Evolutionary conservation across 2,329 filamentous ascomycete genomes (phyloP), one percentile per base, ranked within the genome.

Genomic region (Sclerotinia sclerotiorum): DNA sequence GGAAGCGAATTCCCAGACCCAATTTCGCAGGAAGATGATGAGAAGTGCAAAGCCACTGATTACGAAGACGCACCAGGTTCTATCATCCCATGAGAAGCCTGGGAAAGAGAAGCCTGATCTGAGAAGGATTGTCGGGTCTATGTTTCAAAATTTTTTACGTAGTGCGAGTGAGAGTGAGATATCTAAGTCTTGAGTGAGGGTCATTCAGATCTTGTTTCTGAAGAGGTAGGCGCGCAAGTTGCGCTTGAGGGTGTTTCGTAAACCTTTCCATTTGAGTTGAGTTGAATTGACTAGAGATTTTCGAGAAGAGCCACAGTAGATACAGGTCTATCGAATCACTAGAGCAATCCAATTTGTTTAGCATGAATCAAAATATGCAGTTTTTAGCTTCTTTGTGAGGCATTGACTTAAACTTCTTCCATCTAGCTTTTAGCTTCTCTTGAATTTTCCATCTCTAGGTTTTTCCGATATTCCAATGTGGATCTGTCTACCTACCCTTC

Each of bases 341-440:
- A 49, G 44, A 49, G 46, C 44, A 24, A 62, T 49, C 3, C 27
- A 49, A 61, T 61, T 49, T 35, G 44, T 35, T n/a, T 49, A 24
- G 44, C 58, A 62, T 62, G 58, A 62, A 62, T 62, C 57, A 61
- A 32, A 61, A n/a, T n/a, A 48, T 61, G 44, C 44, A 46, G 58
- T 62, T 62, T 62, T 13, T 35, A 35, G 46, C 44, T n/a, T 61
- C 19, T 27, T 61, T 27, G 48, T 27, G 27, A 61, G 57, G 42
- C 27, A 46, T 60, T 54, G 17, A 27, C 51, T 54, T 29, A 24
- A 19, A 27, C 51, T 27, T 54, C 24, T 27, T 54, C 29, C n/a
- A 32, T 56, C 21, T 56, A 49, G 29, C 58, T 49, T 24, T n/a
- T 56, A 21, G 32, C 54, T 21, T 56, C 54, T 56, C 32, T 56